phyloP scores from a whole-genome alignment of 192 early-diverging fungal species.

The Funneliformis mosseae region DNA sequence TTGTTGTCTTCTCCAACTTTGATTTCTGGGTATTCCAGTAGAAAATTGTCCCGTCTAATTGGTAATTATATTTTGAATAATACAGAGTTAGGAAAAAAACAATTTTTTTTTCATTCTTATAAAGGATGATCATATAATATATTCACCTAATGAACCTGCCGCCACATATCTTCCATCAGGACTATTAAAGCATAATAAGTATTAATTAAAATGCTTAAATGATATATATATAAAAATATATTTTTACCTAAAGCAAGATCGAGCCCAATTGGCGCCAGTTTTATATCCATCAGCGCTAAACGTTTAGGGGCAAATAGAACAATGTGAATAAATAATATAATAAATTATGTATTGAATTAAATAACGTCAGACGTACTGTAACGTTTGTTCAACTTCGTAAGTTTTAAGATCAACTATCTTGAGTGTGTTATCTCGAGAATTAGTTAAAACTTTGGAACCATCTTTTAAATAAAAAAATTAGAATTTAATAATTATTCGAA shows the following conservation, averaged over 20 bases:
- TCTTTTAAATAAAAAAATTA: constrained; percentile 46
- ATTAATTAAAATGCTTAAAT: not conserved
- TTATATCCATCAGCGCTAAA: constrained; percentile 73
- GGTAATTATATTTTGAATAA: not conserved
- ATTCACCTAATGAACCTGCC: constrained; percentile 69
- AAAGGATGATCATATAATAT: not conserved
- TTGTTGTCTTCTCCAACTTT: constrained; percentile 64
- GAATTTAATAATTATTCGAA: not conserved
- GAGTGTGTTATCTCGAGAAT: constrained; percentile 91
- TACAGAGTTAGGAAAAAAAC: not conserved
- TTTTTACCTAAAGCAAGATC: constrained; percentile 71
- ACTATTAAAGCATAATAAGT: constrained; percentile 48
- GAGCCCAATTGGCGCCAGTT: constrained; percentile 86
- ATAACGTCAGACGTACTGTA: constrained; percentile 49
- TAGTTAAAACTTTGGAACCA: constrained; percentile 80
- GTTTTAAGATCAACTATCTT: constrained; percentile 80
- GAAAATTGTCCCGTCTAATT: constrained; percentile 72
- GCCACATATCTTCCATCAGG: constrained; percentile 84
- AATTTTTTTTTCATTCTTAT: not conserved
- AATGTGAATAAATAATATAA: not conserved
- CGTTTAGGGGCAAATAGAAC: not conserved
- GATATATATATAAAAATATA: not conserved
- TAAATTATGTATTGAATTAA: not conserved
- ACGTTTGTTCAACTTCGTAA: constrained; percentile 71
- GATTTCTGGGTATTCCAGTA: constrained; percentile 76